phyloP scores from a whole-genome alignment of 2,329 filamentous ascomycete genomes.

The Cucurbitaria berberidis region DNA sequence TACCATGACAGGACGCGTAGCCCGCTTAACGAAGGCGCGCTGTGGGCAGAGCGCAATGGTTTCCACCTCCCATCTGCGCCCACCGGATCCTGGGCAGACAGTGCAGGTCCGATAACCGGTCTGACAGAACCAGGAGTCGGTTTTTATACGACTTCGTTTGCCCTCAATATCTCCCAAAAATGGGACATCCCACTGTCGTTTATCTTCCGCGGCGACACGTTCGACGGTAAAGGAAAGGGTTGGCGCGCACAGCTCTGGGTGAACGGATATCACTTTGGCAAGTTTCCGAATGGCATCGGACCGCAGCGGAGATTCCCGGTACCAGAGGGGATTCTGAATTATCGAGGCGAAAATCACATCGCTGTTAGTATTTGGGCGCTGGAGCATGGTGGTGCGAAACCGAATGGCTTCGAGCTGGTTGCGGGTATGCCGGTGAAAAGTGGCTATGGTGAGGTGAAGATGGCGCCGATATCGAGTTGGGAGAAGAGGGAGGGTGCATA shows the following conservation, averaged over 20 bases:
- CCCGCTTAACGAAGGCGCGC: constrained; percentile 68
- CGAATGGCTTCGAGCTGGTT: constrained; percentile 60
- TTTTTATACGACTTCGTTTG: constrained; percentile 63
- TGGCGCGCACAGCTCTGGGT: constrained; percentile 71
- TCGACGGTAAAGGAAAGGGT: constrained; percentile 26
- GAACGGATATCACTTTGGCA: constrained; percentile 75
- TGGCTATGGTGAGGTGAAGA: constrained; percentile 20
- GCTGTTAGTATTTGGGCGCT: constrained; percentile 72
- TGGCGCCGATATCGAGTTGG: constrained; percentile 24
- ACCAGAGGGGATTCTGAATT: constrained; percentile 73
- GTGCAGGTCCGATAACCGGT: constrained; percentile 50
- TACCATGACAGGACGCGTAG: constrained; percentile 65
- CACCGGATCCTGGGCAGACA: constrained; percentile 49
- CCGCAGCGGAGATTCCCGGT: constrained; percentile 74
- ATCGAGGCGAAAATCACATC: constrained; percentile 70
- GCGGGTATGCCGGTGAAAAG: constrained; percentile 53
- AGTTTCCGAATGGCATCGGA: constrained; percentile 70
- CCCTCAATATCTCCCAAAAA: constrained; percentile 58
- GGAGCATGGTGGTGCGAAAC: constrained; percentile 61
- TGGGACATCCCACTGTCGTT: constrained; percentile 68
- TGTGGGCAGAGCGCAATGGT: constrained; percentile 67
- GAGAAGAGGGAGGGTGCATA: constrained; percentile 20
- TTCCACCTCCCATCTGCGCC: constrained; percentile 61
- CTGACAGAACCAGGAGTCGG: constrained; percentile 58
- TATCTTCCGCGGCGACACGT: constrained; percentile 56